Base-by-base conservation (phyloP, 257 asterid species). In the Coffea eugenioides region DNA sequence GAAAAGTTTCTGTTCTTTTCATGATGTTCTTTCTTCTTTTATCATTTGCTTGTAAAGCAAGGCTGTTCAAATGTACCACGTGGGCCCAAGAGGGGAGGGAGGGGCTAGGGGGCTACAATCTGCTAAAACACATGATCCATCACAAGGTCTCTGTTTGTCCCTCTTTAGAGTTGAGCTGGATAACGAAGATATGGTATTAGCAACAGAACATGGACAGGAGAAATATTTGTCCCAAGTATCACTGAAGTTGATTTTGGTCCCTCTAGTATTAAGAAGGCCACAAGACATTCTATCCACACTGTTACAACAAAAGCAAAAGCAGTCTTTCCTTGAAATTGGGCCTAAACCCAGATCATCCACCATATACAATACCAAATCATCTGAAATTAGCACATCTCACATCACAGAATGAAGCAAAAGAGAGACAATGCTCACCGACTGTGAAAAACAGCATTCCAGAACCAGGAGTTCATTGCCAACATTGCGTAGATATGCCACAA, bases 371-470 rank as follows among this genome's bases (percentile, higher is more conserved):
- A 57, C 49, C 48, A 39, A 43, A 23, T 48, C 56, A 5, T 20
- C 56, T 23, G 56, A 14, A 71, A 34, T 48, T 65, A 76, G 61
- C 68, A 41, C 12, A 77, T 64, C 66, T 71, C 39, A n/a, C 75
- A 62, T 36, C 13, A 39, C 67, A 74, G 59, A 61, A 43, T 21
- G 56, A 77, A 65, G 51, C 43, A 31, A 73, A 27, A 69, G 75
- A 68, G 25, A 48, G 15, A 49, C 52, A 75, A 52, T 74, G 80
- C 98, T 84, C 75, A 95, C 98, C 93, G 86, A 77, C 93, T 90
- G 84, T 88, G 98, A 81, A 87, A 92, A 83, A 91, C 95, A 62
- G 93, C 95, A 83, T 87, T 91, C 98, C 98, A 95, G 80, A 95
- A 87, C 92, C 97, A 92, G 75, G 92, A 72, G 67, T 95, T 93